Evolutionary conservation across 129 eudicot genomes (phyloP), one percentile per base, ranked within the genome.

Genomic region (Flaveria sonorensis): DNA sequence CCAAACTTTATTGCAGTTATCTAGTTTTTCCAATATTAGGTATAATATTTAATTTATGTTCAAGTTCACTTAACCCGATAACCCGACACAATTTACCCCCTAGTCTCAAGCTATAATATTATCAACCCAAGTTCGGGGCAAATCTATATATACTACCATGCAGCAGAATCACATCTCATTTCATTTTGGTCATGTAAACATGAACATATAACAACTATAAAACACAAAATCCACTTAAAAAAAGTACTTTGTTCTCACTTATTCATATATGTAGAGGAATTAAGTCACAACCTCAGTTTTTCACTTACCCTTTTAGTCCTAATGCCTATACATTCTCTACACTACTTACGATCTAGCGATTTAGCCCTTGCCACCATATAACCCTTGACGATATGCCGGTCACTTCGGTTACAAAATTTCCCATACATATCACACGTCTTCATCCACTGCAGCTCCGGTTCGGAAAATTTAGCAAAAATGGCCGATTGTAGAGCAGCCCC

Each of bases 371-470:
- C 68, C 82, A n/a, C 78, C 88, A 39, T 89, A 92, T 84, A 92
- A 65, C 16, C 98, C n/a, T n/a, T n/a, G 92, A 89, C 0, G 98
- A 92, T 51, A 92, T 83, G 55, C 85, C 91, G 0, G 94, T 86
- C 70, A 16, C 80, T 82, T 79, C 79, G 93, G 82, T 88, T 89
- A 78, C 97, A 92, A 62, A 87, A 92, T 30, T 89, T 89, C 5
- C 83, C 90, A 67, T 85, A 88, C 86, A 92, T 76, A 16, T 77
- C 77, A 69, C 98, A 92, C 1, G 85, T 32, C 81, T 92, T 88
- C 91, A 92, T 89, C 98, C 98, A 92, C 40, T 92, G 90, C 10
- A 92, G 78, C 51, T 88, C 88, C 1, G 84, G 61, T 47, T 92
- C 85, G 19, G 93, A 96, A 3, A 84, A 26, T 73, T 92, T 88